Evolutionary conservation across 2,329 filamentous ascomycete species (phyloP).

Genomic region (Metarhizium humberi): DNA sequence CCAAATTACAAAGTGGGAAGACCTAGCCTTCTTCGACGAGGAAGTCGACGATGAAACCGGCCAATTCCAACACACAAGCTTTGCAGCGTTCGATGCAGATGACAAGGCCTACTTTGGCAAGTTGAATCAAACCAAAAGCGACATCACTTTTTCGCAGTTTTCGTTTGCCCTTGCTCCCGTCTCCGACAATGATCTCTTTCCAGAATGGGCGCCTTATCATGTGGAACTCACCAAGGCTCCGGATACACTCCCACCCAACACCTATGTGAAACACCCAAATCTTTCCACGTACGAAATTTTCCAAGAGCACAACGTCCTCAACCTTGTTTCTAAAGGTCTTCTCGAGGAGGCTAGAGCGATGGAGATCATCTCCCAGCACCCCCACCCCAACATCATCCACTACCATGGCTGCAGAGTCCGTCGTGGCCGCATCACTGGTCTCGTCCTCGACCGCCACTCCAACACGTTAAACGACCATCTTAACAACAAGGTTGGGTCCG

Average conservation of each 20-base stretch:
- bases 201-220: neutral
- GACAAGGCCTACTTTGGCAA: conserved; percentile 2
- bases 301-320: neutral
- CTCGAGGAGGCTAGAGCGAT: conserved; percentile 12
- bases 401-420: conserved; percentile 19
- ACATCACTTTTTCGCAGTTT: neutral
- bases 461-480: conserved; percentile 10
- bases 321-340: conserved; percentile 35
- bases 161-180: neutral
- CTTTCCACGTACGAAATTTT: neutral
- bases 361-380: conserved; percentile 10
- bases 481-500: conserved; percentile 2
- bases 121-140: neutral
- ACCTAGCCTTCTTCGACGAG: neutral
- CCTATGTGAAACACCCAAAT: neutral
- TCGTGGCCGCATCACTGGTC: conserved; percentile 14
- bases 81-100: conserved; percentile 2
- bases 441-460: conserved; percentile 14
- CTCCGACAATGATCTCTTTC: neutral
- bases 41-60: neutral
- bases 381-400: conserved; percentile 18
- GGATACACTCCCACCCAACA: neutral
- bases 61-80: conserved; percentile 1
- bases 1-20: conserved; percentile 1
- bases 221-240: neutral